Percentiles rank a stretch among this genome's conserved stretches.
These are phyloP conservation scores for Cyclocybe aegerita DNA, from an alignment of 768 basidiomycete genomes.

Conservation along the genomic window DNA sequence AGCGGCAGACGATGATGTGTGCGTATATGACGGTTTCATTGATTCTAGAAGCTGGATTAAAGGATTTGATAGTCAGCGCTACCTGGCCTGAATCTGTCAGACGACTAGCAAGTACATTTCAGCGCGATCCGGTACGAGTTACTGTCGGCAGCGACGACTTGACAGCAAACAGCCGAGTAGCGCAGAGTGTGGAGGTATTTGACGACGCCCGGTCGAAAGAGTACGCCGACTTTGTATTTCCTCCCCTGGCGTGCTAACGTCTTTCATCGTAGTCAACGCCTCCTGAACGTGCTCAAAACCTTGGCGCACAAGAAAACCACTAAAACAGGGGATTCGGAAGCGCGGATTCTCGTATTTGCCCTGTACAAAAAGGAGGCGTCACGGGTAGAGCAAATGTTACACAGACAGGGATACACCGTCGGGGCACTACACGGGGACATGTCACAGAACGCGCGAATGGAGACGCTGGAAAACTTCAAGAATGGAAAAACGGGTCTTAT, in stretches of 20 bases:
- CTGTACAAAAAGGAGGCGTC: slow-evolving; percentile 97
- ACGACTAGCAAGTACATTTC: slow-evolving; percentile 85
- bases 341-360: slow-evolving; percentile 88
- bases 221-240: slow-evolving; percentile 40
- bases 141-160: slow-evolving; percentile 96
- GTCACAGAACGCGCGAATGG: slow-evolving; percentile 80
- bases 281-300: slow-evolving; percentile 53
- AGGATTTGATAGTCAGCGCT: slow-evolving; percentile 71
- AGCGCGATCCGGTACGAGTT: slow-evolving; percentile 79
- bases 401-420: slow-evolving; percentile 72
- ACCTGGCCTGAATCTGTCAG: slow-evolving; percentile 98
- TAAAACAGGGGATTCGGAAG: slow-evolving; percentile 46
- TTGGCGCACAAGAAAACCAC: slow-evolving; percentile 64
- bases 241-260: background rate
- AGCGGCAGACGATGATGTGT: slow-evolving; percentile 95
- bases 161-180: slow-evolving; percentile 91
- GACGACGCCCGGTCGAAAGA: slow-evolving; percentile 85
- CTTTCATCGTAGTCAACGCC: slow-evolving; percentile 47
- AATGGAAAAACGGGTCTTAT: slow-evolving; percentile 76
- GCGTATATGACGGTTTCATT: slow-evolving; percentile 27
- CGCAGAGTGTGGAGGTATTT: slow-evolving; percentile 90
- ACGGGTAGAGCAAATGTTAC: slow-evolving; percentile 81
- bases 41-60: too few species aligned
- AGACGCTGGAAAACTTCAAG: slow-evolving; percentile 85
- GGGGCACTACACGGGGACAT: slow-evolving; percentile 90